Evolutionary conservation across 768 basidiomycete species (phyloP), one percentile per base, ranked within the genome.

Genomic region (Coprinopsis marcescibilis): DNA sequence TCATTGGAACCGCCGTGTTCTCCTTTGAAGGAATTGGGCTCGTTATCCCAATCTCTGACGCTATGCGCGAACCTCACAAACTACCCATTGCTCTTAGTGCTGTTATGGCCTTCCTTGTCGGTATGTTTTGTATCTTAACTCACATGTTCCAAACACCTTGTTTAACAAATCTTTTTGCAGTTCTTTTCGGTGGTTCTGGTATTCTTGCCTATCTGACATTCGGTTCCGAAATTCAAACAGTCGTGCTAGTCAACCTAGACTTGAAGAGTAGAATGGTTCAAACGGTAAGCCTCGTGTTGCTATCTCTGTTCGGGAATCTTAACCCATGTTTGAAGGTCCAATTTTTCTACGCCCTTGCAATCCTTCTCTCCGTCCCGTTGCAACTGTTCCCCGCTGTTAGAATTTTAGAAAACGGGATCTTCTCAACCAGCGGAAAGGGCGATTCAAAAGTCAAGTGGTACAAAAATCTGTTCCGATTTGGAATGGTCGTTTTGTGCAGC

Each of bases 331-430:
- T 10, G 13, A 43, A 85, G 82, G 81, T 87, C 8, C 89, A 90
- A 69, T 83, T 90, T 63, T 61, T 92, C 24, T 92, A 96, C 67
- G 85, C 90, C n/a, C 66, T 92, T 27, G 96, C 94, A 11, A 98
- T 98, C 65, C 68, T 90, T 52, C 77, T 92, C 34, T 96, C 93
- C 12, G 85, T 88, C 6, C 93, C 95, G 1, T 78, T 98, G 1
- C 94, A 98, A 65, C 83, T 97, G 46, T 97, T 98, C 89, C 96
- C 96, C 0, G 96, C 95, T 2, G 83, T 95, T 38, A 82, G 96
- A 44, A 98, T 99, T 59, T 80, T 97, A 67, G 96, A 99, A 73
- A 95, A 97, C 59, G 94, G 89, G 3, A 57, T 98, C 23, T 97
- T 98, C 62, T 81, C 81, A 36, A 77, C 77, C 40, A 91, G 88